Base-by-base conservation (phyloP, 2,329 filamentous ascomycete genomes). In the Ascochyta viciae-villosae region DNA sequence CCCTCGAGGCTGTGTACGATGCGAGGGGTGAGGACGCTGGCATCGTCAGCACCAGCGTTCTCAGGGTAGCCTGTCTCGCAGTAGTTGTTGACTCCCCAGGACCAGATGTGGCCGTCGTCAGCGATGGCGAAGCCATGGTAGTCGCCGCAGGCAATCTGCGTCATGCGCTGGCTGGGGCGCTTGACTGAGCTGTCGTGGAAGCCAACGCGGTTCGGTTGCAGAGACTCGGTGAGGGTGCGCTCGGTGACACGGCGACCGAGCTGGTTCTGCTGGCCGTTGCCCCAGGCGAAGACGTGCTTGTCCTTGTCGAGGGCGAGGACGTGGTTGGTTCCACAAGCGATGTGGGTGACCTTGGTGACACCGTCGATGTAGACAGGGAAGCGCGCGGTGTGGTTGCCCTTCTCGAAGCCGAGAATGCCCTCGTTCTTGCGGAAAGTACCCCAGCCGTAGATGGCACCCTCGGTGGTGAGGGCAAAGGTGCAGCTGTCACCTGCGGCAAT, bases 41-140 rank as follows among this genome's bases (percentile, higher is more conserved):
- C 88, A 62, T 89, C 87, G 48, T 89, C 86, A 54, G 88, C 85
- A 29, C 87, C 88, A 13, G 85, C 87, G 50, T 83, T 81, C 39
- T 85, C 82, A 15, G 81, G 80, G 55, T 89, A 82, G 33, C 89
- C 91, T 15, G 90, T 90, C 78, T 96, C 89, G 60, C 89, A 90
- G 75, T 90, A 96, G 77, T 90, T 92, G 82, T 96, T 96, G 27
- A 94, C 80, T 23, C 92, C 92, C 91, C 92, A 96, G 0, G 87
- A 85, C 76, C 87, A 95, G 29, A 94, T 88, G 27, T 85, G 82
- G 35, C 87, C 87, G 26, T 87, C 83, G 58, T 86, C 84, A 65
- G 85, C 83, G 44, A 92, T 83, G 45, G 89, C 89, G 66, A 96
- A 94, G 65, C 87, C 90, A 79, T 96, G 91, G 76, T 93, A 94